phyloP scores from a whole-genome alignment of 1,139 yeast genomes.

The Geotrichum cucujoidarum region DNA sequence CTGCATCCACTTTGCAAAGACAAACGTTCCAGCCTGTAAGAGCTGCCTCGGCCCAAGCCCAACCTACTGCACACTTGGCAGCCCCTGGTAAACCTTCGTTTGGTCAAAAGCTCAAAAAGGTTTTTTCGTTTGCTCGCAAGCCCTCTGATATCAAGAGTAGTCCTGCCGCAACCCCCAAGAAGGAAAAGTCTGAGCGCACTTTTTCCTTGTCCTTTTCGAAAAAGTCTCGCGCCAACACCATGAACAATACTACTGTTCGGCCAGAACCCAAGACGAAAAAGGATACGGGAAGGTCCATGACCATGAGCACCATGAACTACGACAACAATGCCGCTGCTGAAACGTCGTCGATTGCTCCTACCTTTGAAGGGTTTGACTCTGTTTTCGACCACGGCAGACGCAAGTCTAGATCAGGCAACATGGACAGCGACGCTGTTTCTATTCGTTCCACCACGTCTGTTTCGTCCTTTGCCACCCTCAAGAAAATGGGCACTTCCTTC shows the following conservation, averaged over 20 bases:
- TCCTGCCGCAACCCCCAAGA: background rate
- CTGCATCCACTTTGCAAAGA: slow-evolving; percentile 3
- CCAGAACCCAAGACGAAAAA: background rate
- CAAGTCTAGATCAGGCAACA: slow-evolving; percentile 2
- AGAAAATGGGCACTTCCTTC: slow-evolving; percentile 22
- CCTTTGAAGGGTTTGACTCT: slow-evolving; percentile 20
- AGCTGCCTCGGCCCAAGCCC: background rate
- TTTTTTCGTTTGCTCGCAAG: slow-evolving; percentile 26
- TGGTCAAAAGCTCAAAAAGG: slow-evolving; percentile 26
- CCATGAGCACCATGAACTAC: slow-evolving; percentile 1
- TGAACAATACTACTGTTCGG: slow-evolving; percentile 8
- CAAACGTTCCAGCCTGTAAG: no score
- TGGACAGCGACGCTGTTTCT: slow-evolving; percentile 26
- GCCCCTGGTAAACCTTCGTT: slow-evolving; percentile 16
- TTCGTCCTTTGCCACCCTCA: slow-evolving; percentile 31
- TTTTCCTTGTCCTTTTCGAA: slow-evolving; percentile 13
- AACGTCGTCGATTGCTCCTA: slow-evolving; percentile 11
- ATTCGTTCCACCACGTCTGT: slow-evolving; percentile 29
- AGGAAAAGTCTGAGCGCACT: slow-evolving; percentile 8
- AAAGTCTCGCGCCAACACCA: slow-evolving; percentile 13
- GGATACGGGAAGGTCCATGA: slow-evolving; percentile 13
- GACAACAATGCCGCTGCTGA: slow-evolving; percentile 10
- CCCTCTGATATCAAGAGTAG: background rate
- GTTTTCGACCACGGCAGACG: slow-evolving; percentile 9
- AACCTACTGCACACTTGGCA: background rate